Evolutionary conservation across 371 early-diverging fungal genomes (phyloP).

Genomic region (Syncephalastrum monosporum): DNA sequence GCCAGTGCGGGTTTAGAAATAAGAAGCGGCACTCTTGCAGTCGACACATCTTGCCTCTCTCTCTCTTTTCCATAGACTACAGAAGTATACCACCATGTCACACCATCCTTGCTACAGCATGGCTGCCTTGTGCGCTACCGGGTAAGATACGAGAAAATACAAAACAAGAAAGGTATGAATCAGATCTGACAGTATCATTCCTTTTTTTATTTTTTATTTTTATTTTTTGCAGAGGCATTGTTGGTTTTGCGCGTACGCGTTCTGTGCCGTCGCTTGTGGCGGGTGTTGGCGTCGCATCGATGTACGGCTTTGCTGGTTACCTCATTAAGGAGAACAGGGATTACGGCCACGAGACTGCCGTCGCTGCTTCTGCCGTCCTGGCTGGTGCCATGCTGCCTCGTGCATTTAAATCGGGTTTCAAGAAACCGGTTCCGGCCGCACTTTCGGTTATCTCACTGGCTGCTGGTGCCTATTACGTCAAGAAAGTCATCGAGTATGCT

Average conservation of each 20-base stretch:
- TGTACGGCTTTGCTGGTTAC: constrained; percentile 60
- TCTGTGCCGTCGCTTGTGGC: constrained; percentile 65
- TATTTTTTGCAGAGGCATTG: constrained; percentile 53
- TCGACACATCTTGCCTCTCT: too few relatives aligned
- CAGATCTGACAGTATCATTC: constrained; percentile 29
- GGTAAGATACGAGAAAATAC: constrained; percentile 31
- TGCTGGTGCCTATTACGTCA: constrained; percentile 50
- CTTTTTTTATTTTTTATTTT: constrained; percentile 20
- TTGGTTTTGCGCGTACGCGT: constrained; percentile 58
- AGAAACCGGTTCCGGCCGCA: constrained; percentile 45
- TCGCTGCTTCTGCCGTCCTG: constrained; percentile 55
- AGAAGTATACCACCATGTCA: constrained; percentile 17
- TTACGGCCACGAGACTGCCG: constrained; percentile 67
- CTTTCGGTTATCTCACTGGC: constrained; percentile 37
- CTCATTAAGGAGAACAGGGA: constrained; percentile 62
- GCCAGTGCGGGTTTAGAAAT: too few relatives aligned
- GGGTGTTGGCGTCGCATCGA: constrained; percentile 61
- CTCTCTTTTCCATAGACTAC: too few relatives aligned
- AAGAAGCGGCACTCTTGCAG: too few relatives aligned
- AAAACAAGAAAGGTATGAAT: constrained; percentile 27
- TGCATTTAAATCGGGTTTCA: constrained; percentile 45
- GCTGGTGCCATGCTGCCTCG: constrained; percentile 62
- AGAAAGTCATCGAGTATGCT: constrained; percentile 46
- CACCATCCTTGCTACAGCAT: constrained; percentile 49
- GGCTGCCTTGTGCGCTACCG: constrained; percentile 37